Conservation (phyloP, 768 basidiomycete genomes). For the Trametes gibbosa region DNA sequence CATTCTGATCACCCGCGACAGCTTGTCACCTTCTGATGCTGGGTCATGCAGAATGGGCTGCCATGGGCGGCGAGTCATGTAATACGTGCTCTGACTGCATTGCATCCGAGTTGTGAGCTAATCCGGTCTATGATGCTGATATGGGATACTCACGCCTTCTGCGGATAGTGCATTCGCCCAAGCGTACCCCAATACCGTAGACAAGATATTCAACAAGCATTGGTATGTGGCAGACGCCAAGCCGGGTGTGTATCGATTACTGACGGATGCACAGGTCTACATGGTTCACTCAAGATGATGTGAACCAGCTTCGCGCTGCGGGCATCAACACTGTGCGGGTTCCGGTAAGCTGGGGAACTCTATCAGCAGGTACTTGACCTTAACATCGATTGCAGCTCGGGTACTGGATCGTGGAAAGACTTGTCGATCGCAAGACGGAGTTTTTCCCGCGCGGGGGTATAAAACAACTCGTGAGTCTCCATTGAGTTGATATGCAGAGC, state of each 20-base stretch:
- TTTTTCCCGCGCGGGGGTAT: constrained; percentile 72
- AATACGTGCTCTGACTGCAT: constrained; percentile 62
- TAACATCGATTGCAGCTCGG: constrained; percentile 50
- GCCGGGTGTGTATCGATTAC: too few species aligned
- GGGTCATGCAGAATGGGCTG: constrained; percentile 52
- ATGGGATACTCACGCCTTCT: background rate
- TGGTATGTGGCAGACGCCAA: constrained; percentile 41
- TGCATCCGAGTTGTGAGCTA: constrained; percentile 59
- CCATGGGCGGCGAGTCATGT: constrained; percentile 72
- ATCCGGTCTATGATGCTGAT: background rate
- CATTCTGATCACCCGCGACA: background rate
- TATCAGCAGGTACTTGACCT: background rate
- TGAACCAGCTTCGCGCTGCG: constrained; percentile 46
- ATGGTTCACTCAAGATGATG: constrained; percentile 70
- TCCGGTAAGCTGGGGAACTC: constrained; percentile 47
- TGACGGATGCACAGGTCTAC: constrained; percentile 41
- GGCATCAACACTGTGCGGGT: constrained; percentile 78
- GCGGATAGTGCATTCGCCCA: constrained; percentile 52
- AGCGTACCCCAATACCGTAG: constrained; percentile 57
- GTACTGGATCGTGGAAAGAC: constrained; percentile 76
- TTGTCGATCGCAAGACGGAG: constrained; percentile 62
- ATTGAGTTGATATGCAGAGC: background rate
- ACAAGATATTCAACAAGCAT: constrained; percentile 57
- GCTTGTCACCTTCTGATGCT: background rate
- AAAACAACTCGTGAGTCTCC: constrained; percentile 48